These are phyloP conservation scores for Closterium sp. DNA, from an alignment of 139 green algal species.

Conservation along the genomic window DNA sequence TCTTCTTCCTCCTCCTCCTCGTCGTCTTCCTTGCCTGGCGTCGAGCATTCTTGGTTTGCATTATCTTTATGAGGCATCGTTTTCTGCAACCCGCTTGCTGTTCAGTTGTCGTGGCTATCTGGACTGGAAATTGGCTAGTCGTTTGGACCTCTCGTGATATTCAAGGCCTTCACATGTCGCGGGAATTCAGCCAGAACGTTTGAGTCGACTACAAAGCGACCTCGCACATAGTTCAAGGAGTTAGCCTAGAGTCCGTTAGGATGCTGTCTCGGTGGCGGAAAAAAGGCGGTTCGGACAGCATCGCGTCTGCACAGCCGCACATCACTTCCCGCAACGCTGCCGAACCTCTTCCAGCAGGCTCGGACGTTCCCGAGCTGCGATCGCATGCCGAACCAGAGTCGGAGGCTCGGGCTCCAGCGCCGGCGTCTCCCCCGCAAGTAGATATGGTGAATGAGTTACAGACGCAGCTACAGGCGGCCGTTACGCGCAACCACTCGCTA, in stretches of 20 bases:
- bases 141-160: too few species aligned
- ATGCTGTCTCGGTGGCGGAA: not conserved
- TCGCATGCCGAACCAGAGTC: not conserved
- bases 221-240: too few species aligned
- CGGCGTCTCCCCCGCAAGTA: not conserved
- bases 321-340: not conserved
- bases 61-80: too few species aligned
- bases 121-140: not conserved
- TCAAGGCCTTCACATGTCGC: too few species aligned
- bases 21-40: not conserved
- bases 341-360: not conserved
- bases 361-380: not conserved
- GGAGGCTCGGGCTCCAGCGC: not conserved
- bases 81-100: too few species aligned
- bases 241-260: not conserved
- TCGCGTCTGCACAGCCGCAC: not conserved
- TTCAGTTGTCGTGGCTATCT: too few species aligned
- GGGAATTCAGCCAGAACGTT: too few species aligned
- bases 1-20: not conserved
- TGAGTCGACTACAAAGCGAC: too few species aligned
- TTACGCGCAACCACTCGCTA: not conserved
- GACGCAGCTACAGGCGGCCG: not conserved
- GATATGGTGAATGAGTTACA: not conserved
- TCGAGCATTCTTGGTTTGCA: not conserved
- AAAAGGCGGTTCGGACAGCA: not conserved